phyloP scores from a whole-genome alignment of 371 early-diverging fungal genomes.

The Catenaria anguillulae region DNA sequence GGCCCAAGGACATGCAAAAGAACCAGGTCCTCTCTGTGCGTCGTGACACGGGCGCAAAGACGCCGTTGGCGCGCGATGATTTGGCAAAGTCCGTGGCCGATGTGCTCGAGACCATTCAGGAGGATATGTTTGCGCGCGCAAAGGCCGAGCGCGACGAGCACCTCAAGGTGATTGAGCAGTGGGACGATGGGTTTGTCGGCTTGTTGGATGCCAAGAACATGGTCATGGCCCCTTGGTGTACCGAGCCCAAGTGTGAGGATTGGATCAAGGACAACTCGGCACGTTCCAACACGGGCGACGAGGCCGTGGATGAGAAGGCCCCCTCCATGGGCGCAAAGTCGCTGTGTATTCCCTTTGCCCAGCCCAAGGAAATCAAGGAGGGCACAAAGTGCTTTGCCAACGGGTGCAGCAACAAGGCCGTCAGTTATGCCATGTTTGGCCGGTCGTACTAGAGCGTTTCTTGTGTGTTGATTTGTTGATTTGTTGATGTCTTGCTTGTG shows the following conservation, averaged over 20 bases:
- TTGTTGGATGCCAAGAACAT: slow-evolving; percentile 79
- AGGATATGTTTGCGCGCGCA: slow-evolving; percentile 84
- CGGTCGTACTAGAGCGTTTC: slow-evolving; percentile 44
- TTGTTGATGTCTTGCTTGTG: too few relatives aligned
- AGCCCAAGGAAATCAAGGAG: slow-evolving; percentile 40
- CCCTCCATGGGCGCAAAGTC: slow-evolving; percentile 99
- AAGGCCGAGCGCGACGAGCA: slow-evolving; percentile 60
- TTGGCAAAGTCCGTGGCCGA: slow-evolving; percentile 43
- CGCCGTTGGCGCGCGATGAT: slow-evolving; percentile 43
- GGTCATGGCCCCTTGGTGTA: slow-evolving; percentile 95
- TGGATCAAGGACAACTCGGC: slow-evolving; percentile 88
- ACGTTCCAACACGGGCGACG: slow-evolving; percentile 39
- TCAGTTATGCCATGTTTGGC: slow-evolving; percentile 37
- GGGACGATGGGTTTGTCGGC: slow-evolving; percentile 71
- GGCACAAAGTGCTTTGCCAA: slow-evolving; percentile 33
- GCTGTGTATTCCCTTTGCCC: slow-evolving; percentile 94
- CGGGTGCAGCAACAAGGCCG: slow-evolving; percentile 33
- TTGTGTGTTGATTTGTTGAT: too few relatives aligned
- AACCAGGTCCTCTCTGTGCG: slow-evolving; percentile 67
- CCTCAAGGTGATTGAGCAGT: slow-evolving; percentile 57
- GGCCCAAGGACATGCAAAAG: slow-evolving; percentile 88
- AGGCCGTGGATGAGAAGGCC: slow-evolving; percentile 57
- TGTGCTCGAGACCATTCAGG: slow-evolving; percentile 75
- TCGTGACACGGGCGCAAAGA: slow-evolving; percentile 70
- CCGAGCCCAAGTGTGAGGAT: slow-evolving; percentile 84